Evolutionary conservation across 169 alveolate species (phyloP), one percentile per base, ranked within the genome.

Genomic region (Plasmodium billcollinsi): DNA sequence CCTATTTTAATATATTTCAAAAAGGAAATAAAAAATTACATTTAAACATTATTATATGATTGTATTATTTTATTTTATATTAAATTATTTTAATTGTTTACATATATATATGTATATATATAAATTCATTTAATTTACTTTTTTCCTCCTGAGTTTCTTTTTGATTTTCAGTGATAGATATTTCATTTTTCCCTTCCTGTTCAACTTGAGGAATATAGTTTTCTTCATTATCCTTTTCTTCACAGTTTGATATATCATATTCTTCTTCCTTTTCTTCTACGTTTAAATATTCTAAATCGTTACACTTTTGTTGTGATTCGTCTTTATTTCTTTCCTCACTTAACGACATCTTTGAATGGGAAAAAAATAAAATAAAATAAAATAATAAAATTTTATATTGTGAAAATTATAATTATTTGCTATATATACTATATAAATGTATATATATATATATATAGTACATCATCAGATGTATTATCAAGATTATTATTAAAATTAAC

Each of bases 401-500:
- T 39, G 11, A 39, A 39, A 39, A 39, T 6, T 39, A 7, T 39
- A 7, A 39, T 39, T 39, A 39, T 39, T 5, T 39, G 47, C 5
- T 39, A 39, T 39, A 39, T 39, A 39, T 39, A 12, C 26, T 39
- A 39, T 39, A 12, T 26, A n/a, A 43, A 39, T 47, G n/a, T 73
- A 61, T 49, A 21, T 62, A 21, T 73, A n/a, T 73, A 61, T 49
- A 21, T 62, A 21, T 73, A n/a, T 73, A 69, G 56, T 73, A 73
- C 86, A 45, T 33, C 20, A 20, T 47, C 26, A 11, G 86, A 73
- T 29, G 45, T 26, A 58, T 54, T 61, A 63, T 73, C 61, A 12
- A n/a, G 54, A 14, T 62, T 54, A 63, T 14, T 47, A 56, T 47
- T 63, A 29, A 62, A 21, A 62, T 62, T 7, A 62, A 43, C 26